A percentile compares a stretch with the other conserved stretches of the same genome.
Conservation (phyloP, 2,329 filamentous ascomycete species). For the Pseudocercospora fuligena region DNA sequence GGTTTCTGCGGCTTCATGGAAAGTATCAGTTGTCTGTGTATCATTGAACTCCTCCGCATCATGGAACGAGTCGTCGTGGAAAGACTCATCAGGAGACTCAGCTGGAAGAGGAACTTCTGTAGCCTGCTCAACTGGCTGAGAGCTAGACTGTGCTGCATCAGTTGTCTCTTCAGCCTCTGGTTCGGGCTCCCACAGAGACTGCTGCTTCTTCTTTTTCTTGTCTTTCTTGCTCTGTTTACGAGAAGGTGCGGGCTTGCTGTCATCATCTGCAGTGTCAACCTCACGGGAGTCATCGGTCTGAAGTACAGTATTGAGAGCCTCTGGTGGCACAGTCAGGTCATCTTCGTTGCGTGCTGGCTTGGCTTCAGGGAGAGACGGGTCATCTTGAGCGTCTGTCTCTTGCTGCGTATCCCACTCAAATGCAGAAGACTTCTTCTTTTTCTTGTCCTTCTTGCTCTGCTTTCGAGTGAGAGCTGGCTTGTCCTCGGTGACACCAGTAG, state of each 20-base stretch:
- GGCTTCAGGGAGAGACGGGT: not conserved
- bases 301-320: not conserved
- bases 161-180: not conserved
- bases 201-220: conserved; percentile 44
- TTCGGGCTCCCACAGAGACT: conserved; percentile 18
- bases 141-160: not conserved
- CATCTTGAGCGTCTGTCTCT: not conserved
- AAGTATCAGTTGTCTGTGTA: conserved; percentile 8
- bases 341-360: not conserved
- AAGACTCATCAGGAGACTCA: conserved; percentile 21
- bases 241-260: conserved; percentile 19
- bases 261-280: conserved; percentile 9
- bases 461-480: conserved; percentile 20
- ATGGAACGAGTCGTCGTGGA: conserved; percentile 16
- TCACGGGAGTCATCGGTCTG: not conserved
- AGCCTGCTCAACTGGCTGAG: not conserved
- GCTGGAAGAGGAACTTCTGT: conserved; percentile 10
- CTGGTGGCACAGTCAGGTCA: not conserved
- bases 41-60: conserved; percentile 20
- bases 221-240: conserved; percentile 46
- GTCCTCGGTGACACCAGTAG: conserved; percentile 4
- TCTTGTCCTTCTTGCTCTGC: conserved; percentile 31
- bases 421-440: not conserved
- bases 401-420: conserved; percentile 8
- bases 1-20: conserved; percentile 9